Percentiles rank a stretch among this genome's conserved stretches.
These are phyloP conservation scores for Agastache rugosa DNA, from an alignment of 257 asterid genomes.

Conservation along the genomic window DNA sequence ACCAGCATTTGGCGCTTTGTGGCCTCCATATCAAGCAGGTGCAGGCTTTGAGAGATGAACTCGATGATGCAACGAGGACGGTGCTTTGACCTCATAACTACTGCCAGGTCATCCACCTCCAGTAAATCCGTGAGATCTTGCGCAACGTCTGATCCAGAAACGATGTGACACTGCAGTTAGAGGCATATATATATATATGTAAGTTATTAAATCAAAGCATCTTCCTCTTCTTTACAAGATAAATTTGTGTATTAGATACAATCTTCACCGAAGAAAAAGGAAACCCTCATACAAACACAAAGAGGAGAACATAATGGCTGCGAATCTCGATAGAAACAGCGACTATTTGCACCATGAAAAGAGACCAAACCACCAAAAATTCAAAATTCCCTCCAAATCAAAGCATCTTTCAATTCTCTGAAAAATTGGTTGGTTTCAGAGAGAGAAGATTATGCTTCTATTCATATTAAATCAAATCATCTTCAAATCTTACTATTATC, in stretches of 20 bases:
- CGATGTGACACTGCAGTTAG: conserved; percentile 82
- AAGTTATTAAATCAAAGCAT: conserved; percentile 12
- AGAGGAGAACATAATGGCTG: not conserved
- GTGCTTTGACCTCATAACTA: conserved; percentile 77
- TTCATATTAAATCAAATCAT: not conserved
- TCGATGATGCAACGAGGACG: conserved; percentile 88
- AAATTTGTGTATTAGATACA: not conserved
- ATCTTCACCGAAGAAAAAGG: not conserved
- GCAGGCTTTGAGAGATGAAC: conserved; percentile 89
- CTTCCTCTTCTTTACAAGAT: not conserved
- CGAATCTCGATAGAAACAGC: not conserved
- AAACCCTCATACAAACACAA: not conserved
- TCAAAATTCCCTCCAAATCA: not conserved
- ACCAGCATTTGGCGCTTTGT: conserved; percentile 75
- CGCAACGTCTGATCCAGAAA: conserved; percentile 68
- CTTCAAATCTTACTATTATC: conserved; percentile 10
- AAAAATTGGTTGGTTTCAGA: not conserved
- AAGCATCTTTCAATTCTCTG: too few relatives aligned
- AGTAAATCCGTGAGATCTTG: conserved; percentile 70
- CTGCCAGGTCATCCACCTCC: conserved; percentile 74
- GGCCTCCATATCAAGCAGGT: conserved; percentile 67
- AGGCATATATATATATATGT: conserved; percentile 4
- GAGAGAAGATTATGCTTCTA: not conserved
- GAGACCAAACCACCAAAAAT: not conserved
- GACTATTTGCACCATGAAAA: not conserved